phyloP scores from a whole-genome alignment of 1,139 yeast species.

The Pichia sp. region DNA sequence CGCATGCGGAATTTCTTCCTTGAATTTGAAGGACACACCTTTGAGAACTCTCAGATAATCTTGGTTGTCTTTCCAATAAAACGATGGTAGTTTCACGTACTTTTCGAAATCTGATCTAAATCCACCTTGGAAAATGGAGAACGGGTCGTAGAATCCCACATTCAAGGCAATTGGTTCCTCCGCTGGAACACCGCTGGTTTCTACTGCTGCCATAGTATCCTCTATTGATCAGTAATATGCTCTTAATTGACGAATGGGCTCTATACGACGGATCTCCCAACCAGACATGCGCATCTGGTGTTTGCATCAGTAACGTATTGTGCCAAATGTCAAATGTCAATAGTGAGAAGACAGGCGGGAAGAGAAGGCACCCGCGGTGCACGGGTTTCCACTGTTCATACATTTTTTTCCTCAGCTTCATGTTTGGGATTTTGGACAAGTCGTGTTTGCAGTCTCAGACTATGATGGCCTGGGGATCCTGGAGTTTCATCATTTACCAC shows the following conservation, averaged over 20 bases:
- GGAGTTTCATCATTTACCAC: too few species aligned
- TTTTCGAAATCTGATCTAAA: constrained; percentile 51
- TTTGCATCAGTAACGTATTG: too few species aligned
- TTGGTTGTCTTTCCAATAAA: constrained; percentile 72
- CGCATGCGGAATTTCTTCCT: constrained; percentile 55
- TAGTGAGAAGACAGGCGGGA: too few species aligned
- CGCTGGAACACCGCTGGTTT: not conserved
- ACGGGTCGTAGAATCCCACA: constrained; percentile 82
- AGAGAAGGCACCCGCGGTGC: too few species aligned
- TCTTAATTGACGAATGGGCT: too few species aligned
- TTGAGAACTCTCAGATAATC: constrained; percentile 69
- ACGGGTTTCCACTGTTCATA: too few species aligned
- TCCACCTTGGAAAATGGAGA: constrained; percentile 53
- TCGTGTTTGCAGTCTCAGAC: too few species aligned
- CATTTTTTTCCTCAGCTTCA: not conserved
- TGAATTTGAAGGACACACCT: constrained; percentile 53
- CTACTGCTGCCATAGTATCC: constrained; percentile 3
- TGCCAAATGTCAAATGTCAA: too few species aligned
- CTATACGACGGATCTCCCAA: too few species aligned
- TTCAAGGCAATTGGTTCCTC: constrained; percentile 13
- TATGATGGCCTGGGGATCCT: too few species aligned
- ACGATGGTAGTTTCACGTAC: constrained; percentile 63
- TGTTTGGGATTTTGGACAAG: not conserved
- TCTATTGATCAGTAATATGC: too few species aligned
- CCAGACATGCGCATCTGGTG: too few species aligned